Percentiles rank a stretch among this genome's conserved stretches.
Evolutionary conservation across 2,329 filamentous ascomycete species (phyloP).

Genomic region (Clonostachys solani): DNA sequence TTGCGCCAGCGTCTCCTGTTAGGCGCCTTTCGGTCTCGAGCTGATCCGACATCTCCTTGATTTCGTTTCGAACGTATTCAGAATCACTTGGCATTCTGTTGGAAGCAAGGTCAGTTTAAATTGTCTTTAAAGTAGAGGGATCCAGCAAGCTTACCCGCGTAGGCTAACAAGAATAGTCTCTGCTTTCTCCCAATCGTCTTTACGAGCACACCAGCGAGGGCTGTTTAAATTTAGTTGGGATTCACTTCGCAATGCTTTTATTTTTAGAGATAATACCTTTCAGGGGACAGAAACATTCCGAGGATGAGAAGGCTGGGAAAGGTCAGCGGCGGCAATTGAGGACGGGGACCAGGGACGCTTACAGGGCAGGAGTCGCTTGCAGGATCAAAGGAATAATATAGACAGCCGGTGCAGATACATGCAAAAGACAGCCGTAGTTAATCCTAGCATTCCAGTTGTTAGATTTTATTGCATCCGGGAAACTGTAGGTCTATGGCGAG

Average conservation of each 20-base stretch:
- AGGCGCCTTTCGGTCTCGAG: conserved; percentile 59
- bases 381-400: conserved; percentile 61
- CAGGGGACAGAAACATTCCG: conserved; percentile 57
- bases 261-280: conserved; percentile 21
- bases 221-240: conserved; percentile 24
- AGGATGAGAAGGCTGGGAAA: conserved; percentile 20
- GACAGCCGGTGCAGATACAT: conserved; percentile 38
- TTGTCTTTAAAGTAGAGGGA: not conserved
- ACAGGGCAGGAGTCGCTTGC: conserved; percentile 60
- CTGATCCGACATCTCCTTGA: conserved; percentile 56
- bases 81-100: conserved; percentile 45
- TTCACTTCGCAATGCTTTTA: no score
- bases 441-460: conserved; percentile 29
- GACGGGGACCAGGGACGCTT: conserved; percentile 6
- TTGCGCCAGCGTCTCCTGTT: conserved; percentile 43
- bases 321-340: not conserved
- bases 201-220: conserved; percentile 63
- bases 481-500: conserved; percentile 8
- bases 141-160: conserved; percentile 17
- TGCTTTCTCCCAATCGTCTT: conserved; percentile 64
- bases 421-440: conserved; percentile 47
- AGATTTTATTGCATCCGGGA: not conserved
- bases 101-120: not conserved
- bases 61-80: conserved; percentile 52
- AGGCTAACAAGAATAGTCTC: conserved; percentile 50